A percentile compares a stretch with the other conserved stretches of the same genome.
These are phyloP conservation scores for Aspergillus fumigatus DNA, from an alignment of 2,329 filamentous ascomycete genomes.

Conservation along the genomic window DNA sequence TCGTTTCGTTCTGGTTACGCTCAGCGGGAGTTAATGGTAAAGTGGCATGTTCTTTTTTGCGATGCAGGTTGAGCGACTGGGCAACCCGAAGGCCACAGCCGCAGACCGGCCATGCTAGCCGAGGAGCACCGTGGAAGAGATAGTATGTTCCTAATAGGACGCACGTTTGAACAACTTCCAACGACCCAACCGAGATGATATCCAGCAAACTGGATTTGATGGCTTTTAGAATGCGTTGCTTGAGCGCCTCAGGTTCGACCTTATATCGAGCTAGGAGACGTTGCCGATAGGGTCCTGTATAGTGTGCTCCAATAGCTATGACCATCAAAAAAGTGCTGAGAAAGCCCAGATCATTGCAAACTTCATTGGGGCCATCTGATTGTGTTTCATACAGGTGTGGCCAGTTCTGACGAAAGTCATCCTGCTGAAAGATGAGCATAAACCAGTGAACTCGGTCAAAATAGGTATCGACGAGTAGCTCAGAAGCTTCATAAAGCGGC, in stretches of 20 bases:
- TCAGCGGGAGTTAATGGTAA: background rate
- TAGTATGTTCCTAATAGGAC: conserved; percentile 37
- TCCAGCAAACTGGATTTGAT: conserved; percentile 17
- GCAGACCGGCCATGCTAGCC: conserved; percentile 37
- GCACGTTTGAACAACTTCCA: conserved; percentile 34
- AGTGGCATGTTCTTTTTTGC: conserved; percentile 2
- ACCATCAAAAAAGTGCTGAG: conserved; percentile 21
- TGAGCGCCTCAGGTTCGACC: conserved; percentile 4
- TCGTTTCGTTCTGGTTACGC: conserved; percentile 16
- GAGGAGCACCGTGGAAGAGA: conserved; percentile 33
- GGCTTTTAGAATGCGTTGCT: conserved; percentile 12
- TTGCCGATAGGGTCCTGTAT: conserved; percentile 12
- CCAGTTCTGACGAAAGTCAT: conserved; percentile 24
- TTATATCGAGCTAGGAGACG: conserved; percentile 1
- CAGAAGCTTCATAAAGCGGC: conserved; percentile 18
- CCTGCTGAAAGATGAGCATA: conserved; percentile 35
- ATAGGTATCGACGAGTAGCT: conserved; percentile 32
- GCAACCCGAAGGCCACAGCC: conserved; percentile 35
- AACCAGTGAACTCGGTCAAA: conserved; percentile 41
- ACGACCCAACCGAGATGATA: conserved; percentile 17
- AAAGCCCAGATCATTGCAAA: conserved; percentile 4
- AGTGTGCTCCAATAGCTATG: conserved; percentile 21
- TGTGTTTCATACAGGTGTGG: conserved; percentile 10
- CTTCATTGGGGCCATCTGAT: background rate
- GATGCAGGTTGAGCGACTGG: conserved; percentile 33